Conservation (phyloP, 164 flowering plant genomes). For the Cinnamomum chago region DNA sequence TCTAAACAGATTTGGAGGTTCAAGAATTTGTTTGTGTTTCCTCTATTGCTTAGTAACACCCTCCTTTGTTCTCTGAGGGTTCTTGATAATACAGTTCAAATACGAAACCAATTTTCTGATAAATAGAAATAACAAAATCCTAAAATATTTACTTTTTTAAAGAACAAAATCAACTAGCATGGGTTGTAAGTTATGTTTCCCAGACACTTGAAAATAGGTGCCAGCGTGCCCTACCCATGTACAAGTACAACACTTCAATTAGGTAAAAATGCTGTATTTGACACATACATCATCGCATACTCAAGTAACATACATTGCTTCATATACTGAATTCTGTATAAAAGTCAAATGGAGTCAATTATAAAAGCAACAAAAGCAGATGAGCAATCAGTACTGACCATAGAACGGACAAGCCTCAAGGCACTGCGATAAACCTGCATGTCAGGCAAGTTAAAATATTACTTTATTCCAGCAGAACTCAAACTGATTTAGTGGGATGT, state of each 20-base stretch:
- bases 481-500: neutral
- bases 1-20: neutral
- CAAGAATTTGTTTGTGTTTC: neutral
- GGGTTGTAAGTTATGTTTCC: neutral
- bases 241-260: neutral
- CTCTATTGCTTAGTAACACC: neutral
- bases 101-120: neutral
- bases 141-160: too few species aligned
- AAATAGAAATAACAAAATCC: too few species aligned
- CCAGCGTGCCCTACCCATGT: neutral
- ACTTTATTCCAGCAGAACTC: neutral
- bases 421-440: constrained; percentile 95
- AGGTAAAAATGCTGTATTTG: too few species aligned
- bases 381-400: constrained; percentile 48
- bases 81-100: neutral
- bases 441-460: constrained; percentile 1
- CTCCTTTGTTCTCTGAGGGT: neutral
- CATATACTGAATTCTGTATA: too few species aligned
- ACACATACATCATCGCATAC: too few species aligned
- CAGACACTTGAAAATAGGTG: too few species aligned
- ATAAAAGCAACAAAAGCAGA: neutral
- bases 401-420: constrained; percentile 88
- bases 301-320: too few species aligned
- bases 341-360: neutral
- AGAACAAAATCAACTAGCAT: neutral